Conservation (phyloP, 2,329 filamentous ascomycete species). For the Cucurbitaria berberidis region DNA sequence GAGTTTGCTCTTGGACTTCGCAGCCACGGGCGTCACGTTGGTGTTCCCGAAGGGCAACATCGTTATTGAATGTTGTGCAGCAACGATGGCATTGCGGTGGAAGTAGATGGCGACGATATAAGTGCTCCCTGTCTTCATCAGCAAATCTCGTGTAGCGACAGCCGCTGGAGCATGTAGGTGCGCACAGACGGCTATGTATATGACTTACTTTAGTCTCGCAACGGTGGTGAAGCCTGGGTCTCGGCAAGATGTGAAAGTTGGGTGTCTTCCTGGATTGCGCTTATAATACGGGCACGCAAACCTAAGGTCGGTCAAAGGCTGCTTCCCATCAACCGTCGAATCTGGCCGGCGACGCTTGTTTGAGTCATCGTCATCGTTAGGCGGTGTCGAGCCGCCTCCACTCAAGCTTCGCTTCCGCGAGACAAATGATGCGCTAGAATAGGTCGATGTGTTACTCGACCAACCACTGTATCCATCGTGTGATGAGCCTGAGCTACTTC, state of each 20-base stretch:
- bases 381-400: slow-evolving; percentile 22
- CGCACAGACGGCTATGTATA: background rate
- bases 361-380: slow-evolving; percentile 28
- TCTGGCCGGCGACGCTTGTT: slow-evolving; percentile 28
- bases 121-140: slow-evolving; percentile 22
- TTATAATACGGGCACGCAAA: slow-evolving; percentile 36
- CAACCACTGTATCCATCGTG: slow-evolving; percentile 5
- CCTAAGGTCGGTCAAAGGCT: slow-evolving; percentile 14
- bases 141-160: background rate
- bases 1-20: slow-evolving; percentile 25
- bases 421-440: slow-evolving; percentile 23
- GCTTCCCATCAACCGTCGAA: slow-evolving; percentile 12
- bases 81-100: slow-evolving; percentile 34
- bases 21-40: slow-evolving; percentile 30
- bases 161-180: background rate
- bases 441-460: slow-evolving; percentile 16
- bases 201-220: slow-evolving; percentile 28
- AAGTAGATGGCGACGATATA: slow-evolving; percentile 32
- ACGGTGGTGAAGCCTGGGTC: slow-evolving; percentile 34
- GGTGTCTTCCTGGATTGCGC: slow-evolving; percentile 30
- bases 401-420: slow-evolving; percentile 32
- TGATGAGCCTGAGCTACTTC: slow-evolving; percentile 9
- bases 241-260: slow-evolving; percentile 32
- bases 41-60: slow-evolving; percentile 28
- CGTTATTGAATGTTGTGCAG: slow-evolving; percentile 27